phyloP scores from a whole-genome alignment of 1,284 basidiomycete species.

The Tetrapyrgos nigripes region DNA sequence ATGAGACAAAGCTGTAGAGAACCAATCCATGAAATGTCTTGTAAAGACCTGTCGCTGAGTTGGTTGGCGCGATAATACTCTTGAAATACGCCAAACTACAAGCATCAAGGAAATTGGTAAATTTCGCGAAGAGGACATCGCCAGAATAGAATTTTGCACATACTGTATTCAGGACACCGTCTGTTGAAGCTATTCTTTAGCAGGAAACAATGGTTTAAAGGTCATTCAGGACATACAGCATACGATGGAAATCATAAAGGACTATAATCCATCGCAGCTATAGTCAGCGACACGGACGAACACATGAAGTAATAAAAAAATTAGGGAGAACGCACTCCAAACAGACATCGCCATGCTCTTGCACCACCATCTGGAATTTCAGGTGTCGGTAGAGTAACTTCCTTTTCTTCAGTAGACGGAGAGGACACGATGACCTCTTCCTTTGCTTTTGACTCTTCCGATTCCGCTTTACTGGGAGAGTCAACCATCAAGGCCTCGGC shows the following conservation, averaged over 20 bases:
- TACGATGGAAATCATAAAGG: constrained; percentile 24
- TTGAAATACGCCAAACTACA: constrained; percentile 27
- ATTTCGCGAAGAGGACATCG: not conserved
- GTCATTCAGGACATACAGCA: constrained; percentile 19
- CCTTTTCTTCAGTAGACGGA: too few relatives aligned
- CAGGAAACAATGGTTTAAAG: not conserved
- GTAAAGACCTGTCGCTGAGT: constrained; percentile 21
- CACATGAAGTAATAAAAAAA: not conserved
- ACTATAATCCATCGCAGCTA: constrained; percentile 8
- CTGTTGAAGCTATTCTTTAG: constrained; percentile 7
- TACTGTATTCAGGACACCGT: constrained; percentile 24
- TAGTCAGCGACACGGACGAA: not conserved
- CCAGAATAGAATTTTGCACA: not conserved
- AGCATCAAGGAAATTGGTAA: not conserved
- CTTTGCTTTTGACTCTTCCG: too few relatives aligned
- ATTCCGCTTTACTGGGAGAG: too few relatives aligned
- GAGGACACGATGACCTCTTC: too few relatives aligned
- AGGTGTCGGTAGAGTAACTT: not conserved
- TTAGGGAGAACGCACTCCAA: constrained; percentile 18
- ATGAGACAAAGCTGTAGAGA: constrained; percentile 25
- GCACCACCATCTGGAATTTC: constrained; percentile 21
- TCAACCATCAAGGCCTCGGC: too few relatives aligned
- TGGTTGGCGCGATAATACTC: constrained; percentile 24
- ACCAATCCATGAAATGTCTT: constrained; percentile 28
- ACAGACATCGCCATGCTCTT: constrained; percentile 22